These are phyloP conservation scores for Curvularia hawaiiensis DNA, from an alignment of 2,329 filamentous ascomycete genomes.

Conservation along the genomic window DNA sequence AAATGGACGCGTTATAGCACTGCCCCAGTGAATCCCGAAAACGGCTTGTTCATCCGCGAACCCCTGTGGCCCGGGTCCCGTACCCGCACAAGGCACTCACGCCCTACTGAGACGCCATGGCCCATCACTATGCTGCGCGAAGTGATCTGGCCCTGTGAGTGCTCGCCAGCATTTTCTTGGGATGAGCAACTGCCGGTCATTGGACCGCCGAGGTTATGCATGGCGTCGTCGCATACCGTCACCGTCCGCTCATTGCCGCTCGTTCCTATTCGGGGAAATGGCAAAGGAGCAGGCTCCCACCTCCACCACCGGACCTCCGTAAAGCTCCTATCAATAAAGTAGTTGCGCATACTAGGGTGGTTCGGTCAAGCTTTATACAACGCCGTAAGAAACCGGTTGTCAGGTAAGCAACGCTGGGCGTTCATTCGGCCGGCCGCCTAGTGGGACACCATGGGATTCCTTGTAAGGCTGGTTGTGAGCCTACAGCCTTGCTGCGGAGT, in stretches of 20 bases:
- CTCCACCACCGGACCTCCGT: neutral
- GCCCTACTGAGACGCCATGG: neutral
- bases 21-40: neutral
- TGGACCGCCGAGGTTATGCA: neutral
- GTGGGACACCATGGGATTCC: slow-evolving; percentile 5
- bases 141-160: neutral
- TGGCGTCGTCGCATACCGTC: neutral
- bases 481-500: neutral
- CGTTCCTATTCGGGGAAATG: slow-evolving; percentile 8
- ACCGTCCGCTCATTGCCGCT: neutral
- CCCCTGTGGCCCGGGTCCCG: neutral
- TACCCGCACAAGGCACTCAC: slow-evolving; percentile 2
- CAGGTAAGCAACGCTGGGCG: slow-evolving; percentile 16
- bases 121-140: neutral
- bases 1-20: too few species aligned
- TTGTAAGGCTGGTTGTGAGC: slow-evolving; percentile 7
- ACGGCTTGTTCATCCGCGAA: neutral
- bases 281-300: neutral
- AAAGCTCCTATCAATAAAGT: neutral
- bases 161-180: neutral
- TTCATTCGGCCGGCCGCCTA: slow-evolving; percentile 1
- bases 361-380: slow-evolving; percentile 8
- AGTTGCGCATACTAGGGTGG: slow-evolving; percentile 1
- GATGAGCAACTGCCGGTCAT: neutral
- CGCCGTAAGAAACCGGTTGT: slow-evolving; percentile 12